Evolutionary conservation across 2,329 filamentous ascomycete genomes (phyloP).

Genomic region (Beauveria medogensis): DNA sequence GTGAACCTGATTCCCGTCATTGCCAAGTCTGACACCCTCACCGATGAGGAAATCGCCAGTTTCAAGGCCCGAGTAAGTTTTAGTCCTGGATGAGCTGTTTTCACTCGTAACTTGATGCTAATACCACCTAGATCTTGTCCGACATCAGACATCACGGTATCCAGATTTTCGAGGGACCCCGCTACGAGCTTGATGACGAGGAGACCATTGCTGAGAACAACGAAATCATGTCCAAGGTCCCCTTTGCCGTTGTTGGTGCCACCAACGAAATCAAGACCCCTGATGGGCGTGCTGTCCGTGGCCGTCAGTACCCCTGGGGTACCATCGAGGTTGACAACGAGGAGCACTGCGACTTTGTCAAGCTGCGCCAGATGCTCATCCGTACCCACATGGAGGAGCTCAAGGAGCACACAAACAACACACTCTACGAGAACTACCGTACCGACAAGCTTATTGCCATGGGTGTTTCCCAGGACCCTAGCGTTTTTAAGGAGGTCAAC

Average conservation of each 20-base stretch:
- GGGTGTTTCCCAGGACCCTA: slow-evolving; percentile 97
- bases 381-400: slow-evolving; percentile 99
- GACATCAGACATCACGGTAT: slow-evolving; percentile 97
- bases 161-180: slow-evolving; percentile 97
- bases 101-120: slow-evolving; percentile 12
- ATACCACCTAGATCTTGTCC: slow-evolving; percentile 65
- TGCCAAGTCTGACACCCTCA: slow-evolving; percentile 96
- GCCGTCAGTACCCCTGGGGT: slow-evolving; percentile 95
- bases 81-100: not conserved
- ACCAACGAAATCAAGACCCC: slow-evolving; percentile 87
- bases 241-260: slow-evolving; percentile 94
- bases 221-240: slow-evolving; percentile 99
- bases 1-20: slow-evolving; percentile 99
- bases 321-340: slow-evolving; percentile 99
- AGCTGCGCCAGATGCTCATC: slow-evolving; percentile 99
- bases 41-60: slow-evolving; percentile 85
- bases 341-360: slow-evolving; percentile 99
- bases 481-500: slow-evolving; percentile 99
- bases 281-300: slow-evolving; percentile 91
- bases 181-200: slow-evolving; percentile 97
- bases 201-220: slow-evolving; percentile 99
- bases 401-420: slow-evolving; percentile 99
- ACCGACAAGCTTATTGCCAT: slow-evolving; percentile 98
- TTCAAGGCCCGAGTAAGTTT: slow-evolving; percentile 91
- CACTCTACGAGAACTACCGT: slow-evolving; percentile 98